Evolutionary conservation across 768 basidiomycete species (phyloP), one percentile per base, ranked within the genome.

Genomic region (Leccinum variicolor): DNA sequence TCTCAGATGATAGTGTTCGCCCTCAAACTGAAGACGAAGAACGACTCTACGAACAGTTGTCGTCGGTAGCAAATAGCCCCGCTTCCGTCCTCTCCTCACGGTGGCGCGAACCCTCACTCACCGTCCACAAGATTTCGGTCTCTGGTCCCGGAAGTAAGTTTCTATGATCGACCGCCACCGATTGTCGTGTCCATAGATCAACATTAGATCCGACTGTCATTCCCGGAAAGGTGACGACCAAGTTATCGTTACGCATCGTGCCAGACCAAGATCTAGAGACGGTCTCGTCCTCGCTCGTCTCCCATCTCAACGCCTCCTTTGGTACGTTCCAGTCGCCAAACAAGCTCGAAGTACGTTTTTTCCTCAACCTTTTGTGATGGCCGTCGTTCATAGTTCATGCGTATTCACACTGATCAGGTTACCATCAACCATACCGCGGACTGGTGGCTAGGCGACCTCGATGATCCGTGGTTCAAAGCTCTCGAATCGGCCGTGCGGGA

Each of bases 401-500:
- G 6, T 25, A 39, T 39, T 8, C 15, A n/a, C 26, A 19, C 43
- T 5, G 11, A 33, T 3, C 62, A 94, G 92, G 79, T 95, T 62
- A 79, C 76, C 19, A 84, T 97, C 53, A 84, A 89, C 45, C 90
- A 92, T 58, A 87, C 83, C 2, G 94, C 94, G 0, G 89, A 94
- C 65, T 98, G 95, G 95, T 99, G 96, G 96, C 79, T 99, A 2
- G 94, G 95, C 0, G 85, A 89, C 54, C 80, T 96, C 41, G 84
- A 92, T 54, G 87, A 89, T 57, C 81, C 81, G 4, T 97, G 91
- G 85, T 96, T 95, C 77, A 82, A 85, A 61, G 86, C 90, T 0
- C 79, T 99, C 52, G 92, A 96, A 69, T 75, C 78, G 39, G 89
- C 93, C 21, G 85, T 99, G 0, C 77, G 80, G 50, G 86, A 90